phyloP scores from a whole-genome alignment of 2,329 filamentous ascomycete species.

The Nannizziopsis arthrosporioides region DNA sequence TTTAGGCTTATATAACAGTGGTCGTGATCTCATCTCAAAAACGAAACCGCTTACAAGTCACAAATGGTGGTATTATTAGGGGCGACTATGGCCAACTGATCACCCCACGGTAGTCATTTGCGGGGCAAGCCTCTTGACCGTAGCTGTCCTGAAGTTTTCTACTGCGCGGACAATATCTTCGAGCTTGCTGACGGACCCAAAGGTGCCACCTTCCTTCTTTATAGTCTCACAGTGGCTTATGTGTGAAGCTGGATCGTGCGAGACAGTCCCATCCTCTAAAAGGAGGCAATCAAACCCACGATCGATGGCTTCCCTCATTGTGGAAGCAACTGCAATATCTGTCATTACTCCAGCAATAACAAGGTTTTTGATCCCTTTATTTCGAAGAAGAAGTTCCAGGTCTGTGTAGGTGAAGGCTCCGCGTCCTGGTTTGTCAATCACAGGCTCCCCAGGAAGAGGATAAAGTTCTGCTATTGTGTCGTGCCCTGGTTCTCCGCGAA shows the following conservation, averaged over 20 bases:
- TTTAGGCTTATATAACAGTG: not conserved
- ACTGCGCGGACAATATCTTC: slow-evolving; percentile 33
- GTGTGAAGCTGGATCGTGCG: slow-evolving; percentile 33
- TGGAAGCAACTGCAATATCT: slow-evolving; percentile 45
- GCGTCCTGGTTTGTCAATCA: slow-evolving; percentile 46
- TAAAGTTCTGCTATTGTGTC: slow-evolving; percentile 45
- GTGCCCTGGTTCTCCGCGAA: slow-evolving; percentile 48
- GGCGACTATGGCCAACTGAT: not conserved
- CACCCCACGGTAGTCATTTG: slow-evolving; percentile 24
- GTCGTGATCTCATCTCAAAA: slow-evolving; percentile 2
- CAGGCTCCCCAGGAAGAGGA: slow-evolving; percentile 37
- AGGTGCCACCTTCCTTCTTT: slow-evolving; percentile 39
- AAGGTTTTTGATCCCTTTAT: slow-evolving; percentile 42
- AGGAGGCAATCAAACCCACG: slow-evolving; percentile 44
- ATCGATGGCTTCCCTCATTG: slow-evolving; percentile 46
- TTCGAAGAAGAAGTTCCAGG: slow-evolving; percentile 41
- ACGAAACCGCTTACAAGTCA: slow-evolving; percentile 7
- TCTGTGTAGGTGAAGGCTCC: slow-evolving; percentile 45
- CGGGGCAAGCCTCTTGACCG: slow-evolving; percentile 34
- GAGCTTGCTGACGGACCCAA: slow-evolving; percentile 30
- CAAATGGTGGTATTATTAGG: not conserved
- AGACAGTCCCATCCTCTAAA: slow-evolving; percentile 40
- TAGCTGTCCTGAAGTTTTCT: slow-evolving; percentile 32
- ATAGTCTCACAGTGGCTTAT: slow-evolving; percentile 33
- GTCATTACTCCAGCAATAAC: slow-evolving; percentile 45